Evolutionary conservation across 1,139 yeast species (phyloP), one percentile per base, ranked within the genome.

Genomic region (Suhomyces choctaworum): DNA sequence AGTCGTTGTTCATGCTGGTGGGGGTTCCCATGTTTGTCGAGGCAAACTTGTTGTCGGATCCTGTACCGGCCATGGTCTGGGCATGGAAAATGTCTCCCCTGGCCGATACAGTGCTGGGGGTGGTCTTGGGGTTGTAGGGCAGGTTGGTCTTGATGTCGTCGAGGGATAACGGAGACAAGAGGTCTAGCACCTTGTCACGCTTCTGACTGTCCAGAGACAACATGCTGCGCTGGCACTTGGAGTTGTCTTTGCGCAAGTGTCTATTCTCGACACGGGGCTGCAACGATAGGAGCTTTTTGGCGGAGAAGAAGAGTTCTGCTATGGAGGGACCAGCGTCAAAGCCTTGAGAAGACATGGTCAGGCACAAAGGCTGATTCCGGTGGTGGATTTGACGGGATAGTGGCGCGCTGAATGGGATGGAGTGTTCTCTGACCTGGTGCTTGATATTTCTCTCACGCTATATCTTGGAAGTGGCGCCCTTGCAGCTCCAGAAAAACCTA

Each of bases 251-350:
- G 27, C 76, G 55, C 16, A 64, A 44, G 31, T 62, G 67, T 36
- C 74, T 54, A 47, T 70, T 69, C 41, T 66, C 71, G 27, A 69
- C 67, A 35, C 76, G 48, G 16, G 69, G 60, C 44, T 69, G 70
- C 29, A 69, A 58, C 16, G 65, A 51, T 32, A 70, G 51, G 27
- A 70, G 54, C 44, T 64, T 64, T 46, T 64, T 66, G 5, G 75
- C 76, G 16, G 73, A 68, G 51, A 59, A 52, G 44, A 69, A 66
- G 30, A 70, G 62, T 47, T 70, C 75, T 42, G 62, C 59, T 19
- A 70, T 66, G 16, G 73, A 64, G 8, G 76, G 75, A 12, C 57
- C 62, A n/a, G 50, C 32, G 23, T 48, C 48, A 24, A 54, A 50
- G 31, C 44, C 31, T 20, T 38, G 29, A 13, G 39, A 25, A 25